Percentiles rank a stretch among this genome's conserved stretches.
phyloP scores from a whole-genome alignment of 2,329 filamentous ascomycete species.

The Calonectria crousiana region DNA sequence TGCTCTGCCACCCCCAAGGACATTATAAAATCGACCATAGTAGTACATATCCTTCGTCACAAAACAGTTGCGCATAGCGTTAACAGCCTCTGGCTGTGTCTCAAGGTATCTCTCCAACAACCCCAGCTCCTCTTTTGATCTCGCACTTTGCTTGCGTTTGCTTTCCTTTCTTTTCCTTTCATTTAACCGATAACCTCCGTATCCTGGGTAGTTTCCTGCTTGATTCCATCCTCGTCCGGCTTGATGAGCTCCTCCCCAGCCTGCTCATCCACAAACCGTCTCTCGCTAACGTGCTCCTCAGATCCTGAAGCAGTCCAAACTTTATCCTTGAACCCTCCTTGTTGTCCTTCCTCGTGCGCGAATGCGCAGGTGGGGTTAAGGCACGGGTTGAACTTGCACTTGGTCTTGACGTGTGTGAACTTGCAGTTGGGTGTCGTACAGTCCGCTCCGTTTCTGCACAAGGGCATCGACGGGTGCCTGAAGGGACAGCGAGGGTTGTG shows the following conservation, averaged over 20 bases:
- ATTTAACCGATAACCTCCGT: slow-evolving; percentile 53
- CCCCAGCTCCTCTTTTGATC: background rate
- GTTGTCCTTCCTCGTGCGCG: slow-evolving; percentile 92
- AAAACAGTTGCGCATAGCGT: slow-evolving; percentile 32
- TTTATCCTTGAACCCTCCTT: slow-evolving; percentile 86
- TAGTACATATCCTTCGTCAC: slow-evolving; percentile 46
- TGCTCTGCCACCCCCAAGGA: slow-evolving; percentile 44
- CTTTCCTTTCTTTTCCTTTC: slow-evolving; percentile 27
- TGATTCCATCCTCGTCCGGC: slow-evolving; percentile 60
- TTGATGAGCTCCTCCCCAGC: slow-evolving; percentile 79
- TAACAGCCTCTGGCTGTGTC: slow-evolving; percentile 28
- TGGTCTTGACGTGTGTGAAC: slow-evolving; percentile 86
- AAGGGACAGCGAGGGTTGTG: slow-evolving; percentile 90
- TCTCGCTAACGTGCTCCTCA: slow-evolving; percentile 82
- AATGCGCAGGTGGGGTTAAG: slow-evolving; percentile 89
- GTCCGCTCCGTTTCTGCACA: slow-evolving; percentile 91
- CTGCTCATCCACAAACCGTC: slow-evolving; percentile 84
- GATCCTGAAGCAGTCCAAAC: slow-evolving; percentile 80
- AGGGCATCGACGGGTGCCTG: slow-evolving; percentile 86
- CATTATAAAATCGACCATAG: slow-evolving; percentile 43
- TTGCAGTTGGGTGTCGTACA: slow-evolving; percentile 87
- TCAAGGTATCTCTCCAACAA: slow-evolving; percentile 22
- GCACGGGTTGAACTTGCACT: slow-evolving; percentile 93
- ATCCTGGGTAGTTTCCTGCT: slow-evolving; percentile 55
- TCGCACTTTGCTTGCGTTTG: slow-evolving; percentile 32